Conservation (phyloP, 345 rosid genomes). For the Pelargonium nanum region DNA sequence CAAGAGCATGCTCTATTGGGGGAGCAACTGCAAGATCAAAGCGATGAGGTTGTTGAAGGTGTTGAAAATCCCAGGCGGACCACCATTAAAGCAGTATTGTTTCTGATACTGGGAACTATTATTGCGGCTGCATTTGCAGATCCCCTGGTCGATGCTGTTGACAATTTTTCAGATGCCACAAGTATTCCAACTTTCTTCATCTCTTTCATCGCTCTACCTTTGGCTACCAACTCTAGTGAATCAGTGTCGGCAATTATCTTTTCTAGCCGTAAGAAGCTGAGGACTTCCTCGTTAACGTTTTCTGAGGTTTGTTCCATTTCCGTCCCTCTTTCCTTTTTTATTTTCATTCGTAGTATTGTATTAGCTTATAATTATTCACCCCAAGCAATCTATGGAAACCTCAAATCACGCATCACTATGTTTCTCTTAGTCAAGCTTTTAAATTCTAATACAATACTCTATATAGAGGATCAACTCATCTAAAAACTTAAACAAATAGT, state of each 20-base stretch:
- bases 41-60: constrained; percentile 43
- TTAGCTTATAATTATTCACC: too few relatives aligned
- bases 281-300: constrained; percentile 77
- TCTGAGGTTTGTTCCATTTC: constrained; percentile 53
- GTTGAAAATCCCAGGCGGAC: constrained; percentile 45
- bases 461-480: background rate
- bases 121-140: constrained; percentile 93
- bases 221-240: constrained; percentile 94
- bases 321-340: background rate
- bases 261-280: constrained; percentile 66
- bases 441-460: too few relatives aligned
- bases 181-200: constrained; percentile 91
- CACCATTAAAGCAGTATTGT: constrained; percentile 50
- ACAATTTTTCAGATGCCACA: constrained; percentile 81
- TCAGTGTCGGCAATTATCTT: constrained; percentile 87
- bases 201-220: constrained; percentile 80
- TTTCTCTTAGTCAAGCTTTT: too few relatives aligned
- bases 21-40: constrained; percentile 29
- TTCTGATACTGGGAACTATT: constrained; percentile 63
- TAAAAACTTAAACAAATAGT: too few relatives aligned
- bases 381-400: too few relatives aligned
- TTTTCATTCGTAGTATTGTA: background rate
- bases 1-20: constrained; percentile 61
- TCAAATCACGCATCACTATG: too few relatives aligned
- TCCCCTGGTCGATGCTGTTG: constrained; percentile 88